Evolutionary conservation across 176 grass and related monocot genomes (phyloP), one percentile per base, ranked within the genome.

Genomic region (Eleusine coracana): DNA sequence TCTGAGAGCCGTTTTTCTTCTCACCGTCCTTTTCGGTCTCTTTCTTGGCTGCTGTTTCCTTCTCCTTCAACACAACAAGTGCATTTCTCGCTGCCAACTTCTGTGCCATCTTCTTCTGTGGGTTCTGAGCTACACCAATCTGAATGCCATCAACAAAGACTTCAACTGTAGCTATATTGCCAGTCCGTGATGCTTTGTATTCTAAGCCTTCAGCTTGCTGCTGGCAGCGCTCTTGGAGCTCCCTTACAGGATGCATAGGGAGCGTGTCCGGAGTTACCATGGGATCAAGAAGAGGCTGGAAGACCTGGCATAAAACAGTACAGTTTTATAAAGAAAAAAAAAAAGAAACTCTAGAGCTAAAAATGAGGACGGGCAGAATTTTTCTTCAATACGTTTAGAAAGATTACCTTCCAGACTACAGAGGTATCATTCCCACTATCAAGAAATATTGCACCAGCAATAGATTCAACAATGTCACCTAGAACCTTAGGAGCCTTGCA

Each of bases 31-130:
- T 93, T 54, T 93, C 91, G 4, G 60, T 59, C 48, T 92, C 89
- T 83, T 90, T 94, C 39, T 82, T 92, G 25, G 83, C 83, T 72
- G 88, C 91, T 2, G 85, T 90, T 82, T 98, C 96, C 78, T 96
- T 99, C 74, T 99, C 91, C 83, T 93, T 96, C 75, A 99, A 87
- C 44, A 92, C 51, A 12, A 88, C 89, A 3, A 99, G 85, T 0
- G 96, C 96, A 68, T 96, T 99, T 75, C 93, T 93, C 17, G 96
- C 96, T 0, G 96, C 96, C 80, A 99, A 78, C 88, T 99, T 99
- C 77, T 99, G 96, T 54, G 96, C 96, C 96, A 99, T 99, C 73
- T 99, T 99, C 89, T 96, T 99, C 83, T 99, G 96, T 37, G 89
- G 83, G 71, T 99, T 99, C 62, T 99, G 97, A 64, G 91, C 97